A percentile compares a stretch with the other conserved stretches of the same genome.
Conservation (phyloP, 805 yeast species). For the Candida multigemmis region DNA sequence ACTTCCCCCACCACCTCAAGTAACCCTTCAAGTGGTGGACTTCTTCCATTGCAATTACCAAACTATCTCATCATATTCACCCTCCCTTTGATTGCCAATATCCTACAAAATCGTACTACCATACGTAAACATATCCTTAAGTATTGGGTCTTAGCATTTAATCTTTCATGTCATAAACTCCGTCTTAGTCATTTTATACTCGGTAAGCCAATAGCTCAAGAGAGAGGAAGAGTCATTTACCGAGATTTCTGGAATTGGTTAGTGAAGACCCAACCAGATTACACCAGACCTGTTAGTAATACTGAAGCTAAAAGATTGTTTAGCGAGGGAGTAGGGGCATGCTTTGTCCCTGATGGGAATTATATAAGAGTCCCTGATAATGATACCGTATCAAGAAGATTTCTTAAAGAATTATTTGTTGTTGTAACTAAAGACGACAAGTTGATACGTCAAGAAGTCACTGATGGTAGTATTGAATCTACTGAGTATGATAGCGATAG, state of each 20-base stretch:
- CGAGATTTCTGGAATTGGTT: conserved; percentile 39
- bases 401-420: conserved; percentile 60
- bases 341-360: conserved; percentile 72
- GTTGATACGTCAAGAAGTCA: conserved; percentile 22
- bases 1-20: no score
- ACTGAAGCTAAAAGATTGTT: conserved; percentile 37
- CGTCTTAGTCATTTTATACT: conserved; percentile 77
- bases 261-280: conserved; percentile 43
- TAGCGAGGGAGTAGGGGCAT: conserved; percentile 34
- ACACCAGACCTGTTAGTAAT: conserved; percentile 43
- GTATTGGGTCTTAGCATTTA: conserved; percentile 60
- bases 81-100: not conserved
- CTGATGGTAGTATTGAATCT: not conserved
- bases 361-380: conserved; percentile 81
- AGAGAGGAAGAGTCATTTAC: conserved; percentile 61
- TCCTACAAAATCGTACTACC: conserved; percentile 3
- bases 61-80: conserved; percentile 2
- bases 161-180: conserved; percentile 42
- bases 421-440: conserved; percentile 76
- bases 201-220: conserved; percentile 51
- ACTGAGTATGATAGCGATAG: conserved; percentile 3
- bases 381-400: conserved; percentile 64
- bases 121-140: conserved; percentile 27
- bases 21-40: conserved; percentile 7
- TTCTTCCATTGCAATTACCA: conserved; percentile 17